Evolutionary conservation across 305 asterid genomes (phyloP).

Genomic region (Caryopteris hybrid): DNA sequence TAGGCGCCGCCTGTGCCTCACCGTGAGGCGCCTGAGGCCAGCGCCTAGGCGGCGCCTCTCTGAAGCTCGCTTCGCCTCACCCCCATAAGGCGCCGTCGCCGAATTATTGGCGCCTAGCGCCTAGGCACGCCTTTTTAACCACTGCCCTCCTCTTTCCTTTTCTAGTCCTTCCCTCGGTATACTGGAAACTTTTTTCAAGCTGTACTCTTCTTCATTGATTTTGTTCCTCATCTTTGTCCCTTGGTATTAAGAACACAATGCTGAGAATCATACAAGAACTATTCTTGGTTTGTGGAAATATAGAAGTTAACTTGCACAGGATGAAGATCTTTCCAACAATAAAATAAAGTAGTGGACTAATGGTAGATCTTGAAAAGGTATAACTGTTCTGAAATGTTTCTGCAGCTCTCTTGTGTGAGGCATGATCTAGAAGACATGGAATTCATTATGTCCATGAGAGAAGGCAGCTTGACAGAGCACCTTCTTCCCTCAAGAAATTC

Average conservation of each 20-base stretch:
- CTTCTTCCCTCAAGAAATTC: conserved; percentile 89
- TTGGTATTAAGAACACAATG: not conserved
- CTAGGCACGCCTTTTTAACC: too few relatives aligned
- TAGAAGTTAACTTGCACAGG: conserved; percentile 2
- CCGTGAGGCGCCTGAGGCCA: too few relatives aligned
- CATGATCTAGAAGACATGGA: conserved; percentile 91
- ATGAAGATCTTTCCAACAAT: not conserved
- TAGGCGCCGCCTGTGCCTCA: too few relatives aligned
- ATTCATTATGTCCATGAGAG: conserved; percentile 78
- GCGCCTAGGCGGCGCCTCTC: too few relatives aligned
- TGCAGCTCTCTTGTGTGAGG: conserved; percentile 76
- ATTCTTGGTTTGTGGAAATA: conserved; percentile 4
- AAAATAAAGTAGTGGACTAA: not conserved
- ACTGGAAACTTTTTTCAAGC: not conserved
- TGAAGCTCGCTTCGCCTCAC: too few relatives aligned
- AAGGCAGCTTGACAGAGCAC: conserved; percentile 80
- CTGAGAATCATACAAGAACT: not conserved
- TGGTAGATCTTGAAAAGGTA: conserved; percentile 8
- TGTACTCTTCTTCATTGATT: not conserved
- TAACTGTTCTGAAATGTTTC: conserved; percentile 17
- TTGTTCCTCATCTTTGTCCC: not conserved
- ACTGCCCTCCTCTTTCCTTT: not conserved
- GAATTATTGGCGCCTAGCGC: too few relatives aligned
- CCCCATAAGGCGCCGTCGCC: too few relatives aligned
- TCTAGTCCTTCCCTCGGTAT: not conserved